Evolutionary conservation across 2,329 filamentous ascomycete genomes (phyloP), one percentile per base, ranked within the genome.

Genomic region (Lecanicillium sp.): DNA sequence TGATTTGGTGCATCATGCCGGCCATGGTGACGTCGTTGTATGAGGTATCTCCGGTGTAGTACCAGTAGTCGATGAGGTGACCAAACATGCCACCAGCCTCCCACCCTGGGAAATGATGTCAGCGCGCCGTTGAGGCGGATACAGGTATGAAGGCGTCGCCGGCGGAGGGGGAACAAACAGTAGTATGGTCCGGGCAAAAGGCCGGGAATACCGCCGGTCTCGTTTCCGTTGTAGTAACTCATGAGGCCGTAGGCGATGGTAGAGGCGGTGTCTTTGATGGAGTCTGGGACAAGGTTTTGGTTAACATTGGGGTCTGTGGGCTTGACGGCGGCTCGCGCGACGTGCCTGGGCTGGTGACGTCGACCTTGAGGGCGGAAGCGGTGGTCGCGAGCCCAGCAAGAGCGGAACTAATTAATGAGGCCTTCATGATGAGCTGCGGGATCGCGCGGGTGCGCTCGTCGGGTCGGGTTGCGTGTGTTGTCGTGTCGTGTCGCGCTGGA

Each of bases 51-150:
- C 78, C 79, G 1, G 81, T 84, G 44, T 78, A 74, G 48, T 75
- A 73, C 78, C 78, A 84, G 62, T 86, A 86, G 62, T 84, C 79
- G 44, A 86, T 66, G 54, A 85, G 58, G 1, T 77, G 75, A 43
- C 81, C 77, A 59, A 85, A 84, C 70, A 86, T 72, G 30, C 77
- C 75, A 14, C 79, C 77, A 0, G 78, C 76, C 61, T 85, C 81
- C 82, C 82, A 86, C 81, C 42, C 41, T 45, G 33, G 19, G 12
- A 20, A 27, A 23, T 36, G 40, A 24, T 44, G 36, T 36, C 32
- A 7, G 21, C 20, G 5, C 21, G 51, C 62, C 26, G 35, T 37
- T 7, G 5, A 19, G 26, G 10, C 35, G 26, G 6, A 2, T 37
- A 12, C 3, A 35, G 21, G 29, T 63, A 61, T 54, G 21, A 17